Evolutionary conservation across 768 basidiomycete genomes (phyloP).

Genomic region (Pleurotus djamor): DNA sequence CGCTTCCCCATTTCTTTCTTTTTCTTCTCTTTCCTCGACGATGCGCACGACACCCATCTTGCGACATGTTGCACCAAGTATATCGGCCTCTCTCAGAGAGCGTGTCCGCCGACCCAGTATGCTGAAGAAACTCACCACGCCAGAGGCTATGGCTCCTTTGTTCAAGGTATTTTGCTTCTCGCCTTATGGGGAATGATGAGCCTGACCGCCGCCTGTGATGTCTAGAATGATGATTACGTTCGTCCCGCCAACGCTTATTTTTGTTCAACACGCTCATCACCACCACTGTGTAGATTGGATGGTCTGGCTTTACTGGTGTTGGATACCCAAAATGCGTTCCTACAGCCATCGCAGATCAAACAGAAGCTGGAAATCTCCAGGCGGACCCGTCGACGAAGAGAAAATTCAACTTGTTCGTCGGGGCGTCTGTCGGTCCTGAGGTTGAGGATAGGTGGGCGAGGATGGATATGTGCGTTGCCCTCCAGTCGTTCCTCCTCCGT

Average conservation of each 20-base stretch:
- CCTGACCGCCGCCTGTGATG: background rate
- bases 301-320: conserved; percentile 50
- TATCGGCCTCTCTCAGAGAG: conserved; percentile 36
- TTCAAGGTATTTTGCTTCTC: conserved; percentile 29
- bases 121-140: conserved; percentile 29
- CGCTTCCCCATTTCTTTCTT: background rate
- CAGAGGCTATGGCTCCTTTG: conserved; percentile 37
- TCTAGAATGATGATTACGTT: conserved; percentile 45
- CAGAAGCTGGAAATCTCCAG: conserved; percentile 42
- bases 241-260: conserved; percentile 12
- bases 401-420: conserved; percentile 47
- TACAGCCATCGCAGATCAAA: conserved; percentile 43
- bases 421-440: conserved; percentile 45
- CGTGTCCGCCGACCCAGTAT: conserved; percentile 38
- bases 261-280: background rate
- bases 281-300: conserved; percentile 35
- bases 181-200: background rate
- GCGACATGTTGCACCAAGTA: conserved; percentile 20
- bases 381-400: conserved; percentile 38
- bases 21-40: conserved; percentile 7
- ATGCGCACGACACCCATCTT: conserved; percentile 28
- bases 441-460: conserved; percentile 47
- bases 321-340: conserved; percentile 47
- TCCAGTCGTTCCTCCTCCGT: background rate
- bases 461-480: conserved; percentile 38